Evolutionary conservation across 208 protist species (phyloP).

Genomic region (Acanthamoeba castellanii): DNA sequence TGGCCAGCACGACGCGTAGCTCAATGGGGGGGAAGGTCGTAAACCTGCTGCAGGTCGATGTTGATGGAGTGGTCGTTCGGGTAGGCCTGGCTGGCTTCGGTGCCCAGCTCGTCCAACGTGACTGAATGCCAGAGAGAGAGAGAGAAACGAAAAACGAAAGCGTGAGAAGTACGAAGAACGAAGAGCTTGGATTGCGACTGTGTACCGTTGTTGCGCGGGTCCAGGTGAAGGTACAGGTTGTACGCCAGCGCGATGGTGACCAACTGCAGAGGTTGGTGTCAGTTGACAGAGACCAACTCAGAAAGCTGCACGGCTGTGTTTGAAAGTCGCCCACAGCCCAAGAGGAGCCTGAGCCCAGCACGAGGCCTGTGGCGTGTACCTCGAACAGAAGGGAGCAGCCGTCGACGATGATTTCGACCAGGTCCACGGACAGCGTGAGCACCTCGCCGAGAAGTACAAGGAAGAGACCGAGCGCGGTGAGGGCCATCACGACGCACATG

Average conservation of each 20-base stretch:
- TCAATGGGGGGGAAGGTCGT: neutral
- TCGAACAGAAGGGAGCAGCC: neutral
- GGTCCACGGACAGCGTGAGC: constrained; percentile 11
- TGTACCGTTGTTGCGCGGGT: neutral
- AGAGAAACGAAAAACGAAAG: neutral
- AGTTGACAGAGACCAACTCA: neutral
- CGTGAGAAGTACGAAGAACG: neutral
- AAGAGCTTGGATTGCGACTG: neutral
- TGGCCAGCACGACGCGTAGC: neutral
- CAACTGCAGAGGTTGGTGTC: neutral
- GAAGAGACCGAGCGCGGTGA: constrained; percentile 21
- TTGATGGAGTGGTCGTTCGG: neutral
- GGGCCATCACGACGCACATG: neutral
- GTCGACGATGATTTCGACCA: constrained; percentile 34
- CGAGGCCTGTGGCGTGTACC: neutral
- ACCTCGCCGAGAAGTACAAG: neutral
- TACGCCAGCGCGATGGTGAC: neutral
- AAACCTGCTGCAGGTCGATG: neutral
- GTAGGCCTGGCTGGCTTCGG: neutral
- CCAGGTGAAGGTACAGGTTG: neutral
- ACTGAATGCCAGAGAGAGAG: neutral
- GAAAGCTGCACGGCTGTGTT: neutral
- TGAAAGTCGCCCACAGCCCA: neutral
- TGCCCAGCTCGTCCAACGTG: neutral
- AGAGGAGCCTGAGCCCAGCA: neutral